Evolutionary conservation across 352 stramenopile species (phyloP), one percentile per base, ranked within the genome.

Genomic region (Globisporangium middletonii): DNA sequence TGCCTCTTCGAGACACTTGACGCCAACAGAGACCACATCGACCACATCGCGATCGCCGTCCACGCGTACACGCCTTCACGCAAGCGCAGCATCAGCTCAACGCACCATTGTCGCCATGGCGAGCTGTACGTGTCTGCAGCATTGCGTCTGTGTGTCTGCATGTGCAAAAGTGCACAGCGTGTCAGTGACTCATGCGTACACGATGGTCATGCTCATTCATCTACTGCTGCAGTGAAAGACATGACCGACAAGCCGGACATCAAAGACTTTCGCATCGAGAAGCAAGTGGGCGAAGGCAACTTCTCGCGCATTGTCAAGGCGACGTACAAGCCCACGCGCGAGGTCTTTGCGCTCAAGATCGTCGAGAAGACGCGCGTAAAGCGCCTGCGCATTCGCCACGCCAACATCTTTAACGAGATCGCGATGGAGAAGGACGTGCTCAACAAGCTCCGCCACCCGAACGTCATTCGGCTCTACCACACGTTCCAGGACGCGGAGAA

Each of bases 341-440:
- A 98, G 70, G 60, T 57, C 26, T 99, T 98, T 75, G 97, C 97
- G 2, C 74, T 99, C 33, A 99, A 99, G 73, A 84, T 98, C 43
- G 96, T 98, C 61, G 88, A 97, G 61, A 96, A 96, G 68, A 71
- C 88, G 62, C 80, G 86, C 56, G 81, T 96, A 42, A 92, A 92
- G 59, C 77, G 86, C 4, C 68, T 97, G 52, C 84, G 84, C 61
- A 68, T 92, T 43, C 91, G 97, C 59, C 97, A 99, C 74, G 89
- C 91, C 43, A 99, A 99, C 69, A 96, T 99, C 12, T 95, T 97
- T 70, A 99, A 99, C 73, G 97, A 99, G 76, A 98, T 99, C 64
- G 79, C 95, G 50, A 99, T 99, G 96, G 97, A 99, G 77, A 95
- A 97, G 68, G 74, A 97, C 23, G 91, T 98, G 61, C 85, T 97